Conservation (phyloP, 306 rosid genomes). For the Gastrolobium bilobum region DNA sequence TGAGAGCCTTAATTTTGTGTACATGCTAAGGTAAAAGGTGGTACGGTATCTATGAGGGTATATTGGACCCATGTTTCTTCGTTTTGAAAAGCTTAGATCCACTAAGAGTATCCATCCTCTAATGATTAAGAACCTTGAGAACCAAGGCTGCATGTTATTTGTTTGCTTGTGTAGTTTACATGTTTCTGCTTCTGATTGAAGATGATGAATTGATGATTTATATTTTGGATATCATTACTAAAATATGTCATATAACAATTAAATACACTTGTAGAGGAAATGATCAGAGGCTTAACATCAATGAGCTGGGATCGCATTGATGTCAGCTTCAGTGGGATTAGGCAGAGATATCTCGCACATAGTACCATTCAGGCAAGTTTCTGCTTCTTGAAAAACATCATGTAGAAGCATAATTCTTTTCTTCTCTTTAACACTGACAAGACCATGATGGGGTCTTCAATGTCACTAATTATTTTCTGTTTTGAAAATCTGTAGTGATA, state of each 20-base stretch:
- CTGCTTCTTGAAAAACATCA: slow-evolving; percentile 28
- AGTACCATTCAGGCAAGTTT: slow-evolving; percentile 81
- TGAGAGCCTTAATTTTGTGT: background rate
- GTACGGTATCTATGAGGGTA: background rate
- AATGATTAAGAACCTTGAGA: slow-evolving; percentile 41
- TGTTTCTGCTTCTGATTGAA: slow-evolving; percentile 41
- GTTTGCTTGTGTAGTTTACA: background rate
- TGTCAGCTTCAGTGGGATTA: slow-evolving; percentile 75
- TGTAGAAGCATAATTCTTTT: background rate
- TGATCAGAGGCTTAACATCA: slow-evolving; percentile 74
- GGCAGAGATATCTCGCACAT: slow-evolving; percentile 78
- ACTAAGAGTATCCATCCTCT: background rate
- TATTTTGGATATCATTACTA: slow-evolving; percentile 35
- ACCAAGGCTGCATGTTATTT: slow-evolving; percentile 13
- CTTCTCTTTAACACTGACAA: background rate
- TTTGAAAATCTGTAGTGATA: slow-evolving; percentile 6
- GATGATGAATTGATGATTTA: slow-evolving; percentile 22
- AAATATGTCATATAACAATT: slow-evolving; percentile 16
- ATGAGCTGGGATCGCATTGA: slow-evolving; percentile 92
- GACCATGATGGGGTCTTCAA: slow-evolving; percentile 19
- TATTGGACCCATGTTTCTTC: background rate
- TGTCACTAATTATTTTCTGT: slow-evolving; percentile 8
- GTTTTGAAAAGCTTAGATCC: background rate
- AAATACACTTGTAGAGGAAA: slow-evolving; percentile 65
- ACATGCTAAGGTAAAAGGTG: slow-evolving; percentile 13